A percentile compares a stretch with the other conserved stretches of the same genome.
These are phyloP conservation scores for Debaryomyces tyrocola DNA, from an alignment of 805 yeast species.

Conservation along the genomic window DNA sequence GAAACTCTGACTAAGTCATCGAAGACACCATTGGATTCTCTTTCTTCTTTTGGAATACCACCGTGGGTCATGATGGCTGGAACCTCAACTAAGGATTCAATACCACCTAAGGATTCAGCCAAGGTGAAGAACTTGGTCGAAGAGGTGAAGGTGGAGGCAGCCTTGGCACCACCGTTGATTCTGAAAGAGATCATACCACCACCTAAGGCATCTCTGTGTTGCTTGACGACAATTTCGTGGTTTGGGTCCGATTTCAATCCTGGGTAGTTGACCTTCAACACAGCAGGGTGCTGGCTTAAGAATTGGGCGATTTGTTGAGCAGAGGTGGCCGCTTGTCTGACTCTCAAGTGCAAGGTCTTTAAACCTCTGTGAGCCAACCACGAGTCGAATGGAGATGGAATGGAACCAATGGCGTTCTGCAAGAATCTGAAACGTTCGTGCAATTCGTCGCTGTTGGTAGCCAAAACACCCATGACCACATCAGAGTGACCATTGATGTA, in stretches of 20 bases:
- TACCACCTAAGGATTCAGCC: slow-evolving; percentile 90
- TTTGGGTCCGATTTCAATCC: slow-evolving; percentile 68
- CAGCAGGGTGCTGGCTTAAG: slow-evolving; percentile 51
- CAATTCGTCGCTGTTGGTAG: slow-evolving; percentile 60
- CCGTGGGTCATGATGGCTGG: slow-evolving; percentile 94
- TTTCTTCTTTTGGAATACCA: slow-evolving; percentile 76
- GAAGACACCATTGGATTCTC: slow-evolving; percentile 77
- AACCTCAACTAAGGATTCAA: slow-evolving; percentile 81
- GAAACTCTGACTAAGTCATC: slow-evolving; percentile 82
- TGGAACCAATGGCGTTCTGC: slow-evolving; percentile 86
- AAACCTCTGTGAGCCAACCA: slow-evolving; percentile 94
- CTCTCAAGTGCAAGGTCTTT: slow-evolving; percentile 82
- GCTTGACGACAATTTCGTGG: slow-evolving; percentile 63
- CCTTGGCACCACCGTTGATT: slow-evolving; percentile 76
- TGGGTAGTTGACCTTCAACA: slow-evolving; percentile 76
- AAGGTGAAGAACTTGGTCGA: slow-evolving; percentile 75
- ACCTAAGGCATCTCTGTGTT: slow-evolving; percentile 82
- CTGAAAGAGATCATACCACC: slow-evolving; percentile 93
- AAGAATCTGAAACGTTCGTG: slow-evolving; percentile 69
- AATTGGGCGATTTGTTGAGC: slow-evolving; percentile 72
- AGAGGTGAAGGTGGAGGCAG: slow-evolving; percentile 72
- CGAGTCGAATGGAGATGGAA: slow-evolving; percentile 87
- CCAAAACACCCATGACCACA: slow-evolving; percentile 83
- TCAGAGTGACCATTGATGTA: slow-evolving; percentile 92
- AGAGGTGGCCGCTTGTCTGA: slow-evolving; percentile 61